Percentiles rank a stretch among this genome's conserved stretches.
Conservation (phyloP, 176 grass and related monocot genomes). For the Zizania latifolia region DNA sequence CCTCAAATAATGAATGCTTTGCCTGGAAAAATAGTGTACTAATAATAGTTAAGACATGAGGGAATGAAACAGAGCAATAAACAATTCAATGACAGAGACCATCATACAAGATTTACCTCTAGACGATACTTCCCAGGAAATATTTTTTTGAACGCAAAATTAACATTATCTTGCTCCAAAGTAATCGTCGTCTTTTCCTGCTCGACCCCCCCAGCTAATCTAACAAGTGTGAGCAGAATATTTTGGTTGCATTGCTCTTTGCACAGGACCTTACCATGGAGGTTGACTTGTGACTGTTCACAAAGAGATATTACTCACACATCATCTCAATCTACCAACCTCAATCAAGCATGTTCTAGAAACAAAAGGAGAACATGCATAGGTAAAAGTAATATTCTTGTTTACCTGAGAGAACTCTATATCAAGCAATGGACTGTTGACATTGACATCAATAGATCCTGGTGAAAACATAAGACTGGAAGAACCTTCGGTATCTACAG, state of each 20-base stretch:
- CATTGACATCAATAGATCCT: slow-evolving; percentile 58
- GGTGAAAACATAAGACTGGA: slow-evolving; percentile 83
- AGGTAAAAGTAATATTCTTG: slow-evolving; percentile 8
- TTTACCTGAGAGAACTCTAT: slow-evolving; percentile 88
- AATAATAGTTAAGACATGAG: neutral
- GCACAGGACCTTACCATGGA: slow-evolving; percentile 79
- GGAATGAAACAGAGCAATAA: slow-evolving; percentile 6
- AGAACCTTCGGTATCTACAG: slow-evolving; percentile 58
- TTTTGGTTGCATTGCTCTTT: slow-evolving; percentile 79
- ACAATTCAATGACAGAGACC: neutral
- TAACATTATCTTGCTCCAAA: slow-evolving; percentile 55
- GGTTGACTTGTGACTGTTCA: slow-evolving; percentile 81
- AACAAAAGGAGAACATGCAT: neutral
- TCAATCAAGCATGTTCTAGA: neutral
- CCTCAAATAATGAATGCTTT: slow-evolving; percentile 39
- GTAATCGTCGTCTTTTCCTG: slow-evolving; percentile 59
- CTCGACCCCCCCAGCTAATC: slow-evolving; percentile 42
- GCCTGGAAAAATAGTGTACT: slow-evolving; percentile 38
- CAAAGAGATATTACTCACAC: slow-evolving; percentile 29
- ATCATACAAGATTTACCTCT: slow-evolving; percentile 47
- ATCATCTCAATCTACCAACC: slow-evolving; percentile 14
- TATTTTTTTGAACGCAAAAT: slow-evolving; percentile 79
- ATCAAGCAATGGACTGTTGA: slow-evolving; percentile 73
- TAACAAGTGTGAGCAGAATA: slow-evolving; percentile 68
- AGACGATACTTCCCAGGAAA: slow-evolving; percentile 94